Percentiles rank a stretch among this genome's conserved stretches.
Conservation (phyloP, 2,329 filamentous ascomycete species). For the Cladobotryum mycophilum region DNA sequence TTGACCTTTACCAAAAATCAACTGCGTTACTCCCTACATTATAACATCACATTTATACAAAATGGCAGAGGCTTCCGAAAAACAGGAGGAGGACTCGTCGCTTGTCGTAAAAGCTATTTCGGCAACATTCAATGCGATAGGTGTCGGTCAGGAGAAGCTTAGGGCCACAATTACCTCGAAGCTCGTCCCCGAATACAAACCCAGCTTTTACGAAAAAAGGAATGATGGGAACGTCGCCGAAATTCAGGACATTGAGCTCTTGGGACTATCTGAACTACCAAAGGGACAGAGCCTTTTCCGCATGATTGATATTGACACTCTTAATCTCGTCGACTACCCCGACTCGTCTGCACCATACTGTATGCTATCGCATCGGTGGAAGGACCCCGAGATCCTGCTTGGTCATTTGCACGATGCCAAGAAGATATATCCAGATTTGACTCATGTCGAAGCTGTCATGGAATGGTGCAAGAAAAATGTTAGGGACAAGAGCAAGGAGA, state of each 20-base stretch:
- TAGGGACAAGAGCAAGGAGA: not conserved
- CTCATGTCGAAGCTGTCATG: too few relatives aligned
- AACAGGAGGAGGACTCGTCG: too few relatives aligned
- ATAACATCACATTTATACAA: too few relatives aligned
- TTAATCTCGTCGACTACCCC: conserved; percentile 2
- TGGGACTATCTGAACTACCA: not conserved
- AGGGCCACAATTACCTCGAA: too few relatives aligned
- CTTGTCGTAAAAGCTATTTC: too few relatives aligned
- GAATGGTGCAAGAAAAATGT: not conserved
- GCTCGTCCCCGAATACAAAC: too few relatives aligned
- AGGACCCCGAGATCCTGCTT: conserved; percentile 7
- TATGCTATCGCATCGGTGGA: conserved; percentile 12
- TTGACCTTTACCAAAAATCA: too few relatives aligned
- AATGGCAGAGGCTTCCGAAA: too few relatives aligned
- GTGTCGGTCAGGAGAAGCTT: too few relatives aligned
- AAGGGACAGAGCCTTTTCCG: conserved; percentile 2
- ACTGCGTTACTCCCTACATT: too few relatives aligned
- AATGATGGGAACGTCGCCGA: not conserved
- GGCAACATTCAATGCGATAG: too few relatives aligned
- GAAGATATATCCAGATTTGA: not conserved
- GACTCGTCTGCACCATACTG: conserved; percentile 7
- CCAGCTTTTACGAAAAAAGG: too few relatives aligned
- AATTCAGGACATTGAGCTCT: conserved; percentile 7
- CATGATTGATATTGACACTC: conserved; percentile 6
- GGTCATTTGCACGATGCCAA: not conserved